Base-by-base conservation (phyloP, 2,329 filamentous ascomycete genomes). In the Hypomyces perniciosus region DNA sequence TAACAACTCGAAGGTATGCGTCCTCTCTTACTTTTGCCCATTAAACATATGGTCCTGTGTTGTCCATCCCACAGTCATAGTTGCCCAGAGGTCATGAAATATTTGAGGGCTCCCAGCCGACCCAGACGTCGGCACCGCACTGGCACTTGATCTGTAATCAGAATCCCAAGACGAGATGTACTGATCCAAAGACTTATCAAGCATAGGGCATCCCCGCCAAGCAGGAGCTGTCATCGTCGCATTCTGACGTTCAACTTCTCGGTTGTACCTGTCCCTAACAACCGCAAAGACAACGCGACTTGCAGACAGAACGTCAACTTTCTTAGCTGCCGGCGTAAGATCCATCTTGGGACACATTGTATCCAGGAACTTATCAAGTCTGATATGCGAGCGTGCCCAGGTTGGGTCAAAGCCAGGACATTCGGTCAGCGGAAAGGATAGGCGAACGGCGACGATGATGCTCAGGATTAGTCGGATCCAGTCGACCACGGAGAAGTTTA, bases 171-270 rank as follows among this genome's bases (percentile, higher is more conserved):
- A 57, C 0, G 70, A 64, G 28, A 76, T 62, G 43, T 73, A 77
- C 31, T 65, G 57, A n/a, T 76, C 70, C 51, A 79, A 54, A 51
- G 69, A 77, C 7, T 71, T 74, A 54, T 80, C 76, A 38, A 79
- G 63, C 72, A 80, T 75, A 10, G 77, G 77, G 52, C 77, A 80
- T 4, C 64, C 50, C 6, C 59, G 53, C 9, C 68, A 4, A 73
- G 56, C 2, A 30, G 20, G 12, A 35, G 46, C 44, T 37, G 27
- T 8, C 30, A 42, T 38, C 41, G 9, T n/a, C 29, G 41, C 10
- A 42, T 51, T 13, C 7, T 46, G 12, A n/a, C 43, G 13, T 9
- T 28, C 29, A 30, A 46, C 33, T 29, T 73, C 68, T 40, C 62
- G 68, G 38, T 69, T 63, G 58, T 72, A 79, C 62, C 77, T 79